Evolutionary conservation across 768 basidiomycete species (phyloP).

Genomic region (Mycena indigotica): DNA sequence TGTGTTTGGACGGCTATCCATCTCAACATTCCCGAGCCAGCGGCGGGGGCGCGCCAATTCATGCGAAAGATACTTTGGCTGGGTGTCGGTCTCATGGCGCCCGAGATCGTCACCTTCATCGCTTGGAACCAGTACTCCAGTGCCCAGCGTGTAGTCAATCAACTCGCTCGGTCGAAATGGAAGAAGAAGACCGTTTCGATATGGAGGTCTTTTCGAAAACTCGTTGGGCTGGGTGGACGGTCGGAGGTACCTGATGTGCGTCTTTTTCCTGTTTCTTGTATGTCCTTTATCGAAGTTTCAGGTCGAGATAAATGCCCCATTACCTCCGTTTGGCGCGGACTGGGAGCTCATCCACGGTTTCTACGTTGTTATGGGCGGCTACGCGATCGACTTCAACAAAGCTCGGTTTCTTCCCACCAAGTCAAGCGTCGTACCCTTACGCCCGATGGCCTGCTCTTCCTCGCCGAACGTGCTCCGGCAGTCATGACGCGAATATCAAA

Average conservation of each 20-base stretch:
- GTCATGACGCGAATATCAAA: slow-evolving; percentile 1
- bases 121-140: slow-evolving; percentile 1
- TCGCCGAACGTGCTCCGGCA: slow-evolving; percentile 1
- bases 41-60: not conserved
- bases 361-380: slow-evolving; percentile 7
- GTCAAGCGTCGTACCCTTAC: not conserved
- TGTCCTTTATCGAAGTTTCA: not conserved
- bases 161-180: not conserved
- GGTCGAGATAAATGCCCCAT: not conserved
- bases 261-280: no score
- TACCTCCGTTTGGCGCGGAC: not conserved
- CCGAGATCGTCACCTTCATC: slow-evolving; percentile 3
- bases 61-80: slow-evolving; percentile 3
- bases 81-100: not conserved
- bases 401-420: slow-evolving; percentile 4
- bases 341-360: slow-evolving; percentile 7
- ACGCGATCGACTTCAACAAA: not conserved
- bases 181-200: not conserved
- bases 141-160: not conserved
- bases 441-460: not conserved
- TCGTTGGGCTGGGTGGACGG: not conserved
- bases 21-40: not conserved
- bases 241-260: no score
- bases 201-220: not conserved
- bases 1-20: not conserved